Percentiles rank a stretch among this genome's conserved stretches.
phyloP scores from a whole-genome alignment of 1,139 yeast genomes.

The Pichia sp. region DNA sequence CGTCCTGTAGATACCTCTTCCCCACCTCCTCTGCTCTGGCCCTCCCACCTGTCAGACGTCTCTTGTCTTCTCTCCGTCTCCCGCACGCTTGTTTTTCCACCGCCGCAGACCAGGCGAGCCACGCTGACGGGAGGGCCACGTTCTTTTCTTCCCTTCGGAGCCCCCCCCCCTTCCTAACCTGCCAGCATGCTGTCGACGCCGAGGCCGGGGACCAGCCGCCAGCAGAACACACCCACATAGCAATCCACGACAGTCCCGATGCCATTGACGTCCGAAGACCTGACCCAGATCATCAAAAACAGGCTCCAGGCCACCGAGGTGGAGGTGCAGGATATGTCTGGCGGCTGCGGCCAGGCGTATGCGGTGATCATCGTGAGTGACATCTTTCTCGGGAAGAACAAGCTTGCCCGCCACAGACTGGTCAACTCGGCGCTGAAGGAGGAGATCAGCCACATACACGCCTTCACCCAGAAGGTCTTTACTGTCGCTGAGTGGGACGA shows the following conservation, averaged over 20 bases:
- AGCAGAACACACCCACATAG: background rate
- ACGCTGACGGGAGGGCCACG: background rate
- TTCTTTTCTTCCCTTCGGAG: background rate
- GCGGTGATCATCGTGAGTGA: constrained; percentile 83
- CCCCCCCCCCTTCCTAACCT: background rate
- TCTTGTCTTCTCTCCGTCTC: background rate
- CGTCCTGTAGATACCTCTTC: background rate
- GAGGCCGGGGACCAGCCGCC: background rate
- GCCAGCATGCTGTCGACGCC: background rate
- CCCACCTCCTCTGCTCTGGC: background rate
- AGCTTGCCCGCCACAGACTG: constrained; percentile 77
- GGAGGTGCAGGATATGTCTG: constrained; percentile 66
- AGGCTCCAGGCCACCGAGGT: constrained; percentile 51
- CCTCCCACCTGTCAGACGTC: background rate
- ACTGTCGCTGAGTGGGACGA: constrained; percentile 67
- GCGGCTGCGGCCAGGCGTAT: constrained; percentile 87
- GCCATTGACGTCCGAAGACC: constrained; percentile 38
- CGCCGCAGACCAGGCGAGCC: background rate
- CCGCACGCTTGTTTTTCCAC: background rate
- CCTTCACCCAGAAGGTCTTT: constrained; percentile 86
- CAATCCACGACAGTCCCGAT: background rate
- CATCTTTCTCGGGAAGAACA: constrained; percentile 73
- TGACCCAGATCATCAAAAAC: constrained; percentile 45
- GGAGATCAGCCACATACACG: constrained; percentile 84
- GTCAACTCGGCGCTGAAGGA: constrained; percentile 76